Evolutionary conservation across 2,329 filamentous ascomycete species (phyloP), one percentile per base, ranked within the genome.

Genomic region (Xylariaceae sp.): DNA sequence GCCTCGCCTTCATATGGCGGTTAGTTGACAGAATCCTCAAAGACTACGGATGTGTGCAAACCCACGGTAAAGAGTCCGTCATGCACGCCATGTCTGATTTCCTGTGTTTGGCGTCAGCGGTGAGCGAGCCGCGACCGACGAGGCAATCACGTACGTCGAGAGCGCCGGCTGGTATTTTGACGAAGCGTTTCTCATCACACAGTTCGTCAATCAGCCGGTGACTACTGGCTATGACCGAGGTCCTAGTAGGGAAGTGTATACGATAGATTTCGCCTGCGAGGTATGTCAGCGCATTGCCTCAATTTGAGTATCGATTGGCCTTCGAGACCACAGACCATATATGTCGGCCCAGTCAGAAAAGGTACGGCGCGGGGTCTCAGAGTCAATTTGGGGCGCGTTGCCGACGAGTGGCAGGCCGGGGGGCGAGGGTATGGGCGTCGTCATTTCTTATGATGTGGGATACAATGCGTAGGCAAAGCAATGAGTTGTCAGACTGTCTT

Each of bases 21-120:
- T 52, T 59, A 60, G 55, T 39, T 57, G 39, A 9, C 22, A 18
- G 15, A 2, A 10, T 8, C 49, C 26, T 3, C 13, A 30, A 18
- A 22, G 7, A 42, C 37, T 22, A 15, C 10, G 19, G 6, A 3
- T 1, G 8, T 13, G 26, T 29, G 5, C 32, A 48, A 40, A 42
- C 71, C 55, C 49, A 73, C 84, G 0, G 85, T 88, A 65, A 89
- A 88, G 5, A 89, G 75, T 16, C 85, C 85, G 72, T 87, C 84
- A 51, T 80, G 74, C 1, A 83, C 73, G 21, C 79, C 82, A 54
- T 82, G 77, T 58, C 86, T 73, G 32, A 89, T 74, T 64, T 86
- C 66, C 66, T 73, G 34, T 42, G 42, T 1, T 30, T 19, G 22
- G 26, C 9, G 10, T 58, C 9, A 57, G 57, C 30, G 40, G 15